Percentiles rank a stretch among this genome's conserved stretches.
phyloP scores from a whole-genome alignment of 2,329 filamentous ascomycete species.

The Periconia sp. region DNA sequence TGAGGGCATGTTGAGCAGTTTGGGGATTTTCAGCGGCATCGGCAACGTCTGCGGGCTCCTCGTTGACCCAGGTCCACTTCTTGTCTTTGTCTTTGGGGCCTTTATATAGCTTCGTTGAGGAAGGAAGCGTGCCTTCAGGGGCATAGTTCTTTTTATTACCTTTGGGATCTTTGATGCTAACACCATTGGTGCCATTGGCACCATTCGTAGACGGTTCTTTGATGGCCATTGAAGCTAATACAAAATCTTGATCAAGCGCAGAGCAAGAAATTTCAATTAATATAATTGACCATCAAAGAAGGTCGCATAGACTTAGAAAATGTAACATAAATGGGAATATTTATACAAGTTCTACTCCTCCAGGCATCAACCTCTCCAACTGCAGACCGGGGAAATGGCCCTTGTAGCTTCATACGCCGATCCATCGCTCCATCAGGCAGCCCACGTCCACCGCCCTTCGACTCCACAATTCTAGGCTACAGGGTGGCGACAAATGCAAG shows the following conservation, averaged over 20 bases:
- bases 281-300: too few species aligned
- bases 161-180: too few species aligned
- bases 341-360: too few species aligned
- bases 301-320: not conserved
- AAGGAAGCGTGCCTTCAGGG: constrained; percentile 18
- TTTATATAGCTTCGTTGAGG: constrained; percentile 28
- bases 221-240: not conserved
- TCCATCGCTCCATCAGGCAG: too few species aligned
- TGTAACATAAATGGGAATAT: too few species aligned
- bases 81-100: constrained; percentile 30
- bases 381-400: too few species aligned
- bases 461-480: constrained; percentile 1
- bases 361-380: not conserved
- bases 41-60: constrained; percentile 28
- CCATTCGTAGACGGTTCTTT: too few species aligned
- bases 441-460: not conserved
- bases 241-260: too few species aligned
- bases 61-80: constrained; percentile 32
- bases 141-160: not conserved
- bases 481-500: too few species aligned
- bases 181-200: not conserved
- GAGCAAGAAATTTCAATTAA: too few species aligned
- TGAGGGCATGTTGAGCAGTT: constrained; percentile 62
- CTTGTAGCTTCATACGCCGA: too few species aligned
- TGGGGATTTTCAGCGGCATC: constrained; percentile 62